Conservation (phyloP, 139 green algal species). For the Prasinococcaceae sp. region DNA sequence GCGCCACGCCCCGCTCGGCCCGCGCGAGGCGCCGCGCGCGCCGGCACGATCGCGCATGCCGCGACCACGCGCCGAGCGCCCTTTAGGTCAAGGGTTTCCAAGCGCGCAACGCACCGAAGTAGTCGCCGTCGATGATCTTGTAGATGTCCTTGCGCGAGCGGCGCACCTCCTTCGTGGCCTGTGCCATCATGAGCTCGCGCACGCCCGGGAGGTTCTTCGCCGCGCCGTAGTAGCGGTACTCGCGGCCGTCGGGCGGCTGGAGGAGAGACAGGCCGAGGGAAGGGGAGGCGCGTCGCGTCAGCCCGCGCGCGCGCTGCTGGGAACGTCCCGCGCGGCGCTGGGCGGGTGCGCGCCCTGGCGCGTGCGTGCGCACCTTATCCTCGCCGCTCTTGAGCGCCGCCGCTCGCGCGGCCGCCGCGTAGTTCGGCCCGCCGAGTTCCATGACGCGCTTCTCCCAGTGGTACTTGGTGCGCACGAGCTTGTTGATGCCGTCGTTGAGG, state of each 20-base stretch:
- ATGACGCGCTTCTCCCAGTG: slow-evolving; percentile 94
- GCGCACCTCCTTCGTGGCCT: slow-evolving; percentile 26
- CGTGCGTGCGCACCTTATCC: too few relatives aligned
- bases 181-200: slow-evolving; percentile 42
- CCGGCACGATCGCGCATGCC: too few relatives aligned
- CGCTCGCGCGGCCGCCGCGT: slow-evolving; percentile 49
- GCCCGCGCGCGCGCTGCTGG: too few relatives aligned
- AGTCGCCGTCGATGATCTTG: slow-evolving; percentile 80
- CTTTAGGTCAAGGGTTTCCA: too few relatives aligned
- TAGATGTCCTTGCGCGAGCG: slow-evolving; percentile 69
- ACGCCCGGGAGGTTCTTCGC: slow-evolving; percentile 94
- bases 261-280: slow-evolving; percentile 2
- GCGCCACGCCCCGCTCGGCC: too few relatives aligned
- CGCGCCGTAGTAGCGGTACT: slow-evolving; percentile 93
- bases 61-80: too few relatives aligned
- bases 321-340: too few relatives aligned
- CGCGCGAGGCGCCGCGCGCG: too few relatives aligned
- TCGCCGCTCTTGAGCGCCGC: not conserved
- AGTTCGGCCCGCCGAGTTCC: slow-evolving; percentile 90
- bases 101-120: too few relatives aligned
- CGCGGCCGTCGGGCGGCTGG: slow-evolving; percentile 35
- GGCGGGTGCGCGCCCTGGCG: not conserved
- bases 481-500: slow-evolving; percentile 99
- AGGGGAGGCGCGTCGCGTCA: too few relatives aligned
- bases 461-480: slow-evolving; percentile 92